Evolutionary conservation across 2,329 filamentous ascomycete species (phyloP).

Genomic region (Colletotrichum sp.): DNA sequence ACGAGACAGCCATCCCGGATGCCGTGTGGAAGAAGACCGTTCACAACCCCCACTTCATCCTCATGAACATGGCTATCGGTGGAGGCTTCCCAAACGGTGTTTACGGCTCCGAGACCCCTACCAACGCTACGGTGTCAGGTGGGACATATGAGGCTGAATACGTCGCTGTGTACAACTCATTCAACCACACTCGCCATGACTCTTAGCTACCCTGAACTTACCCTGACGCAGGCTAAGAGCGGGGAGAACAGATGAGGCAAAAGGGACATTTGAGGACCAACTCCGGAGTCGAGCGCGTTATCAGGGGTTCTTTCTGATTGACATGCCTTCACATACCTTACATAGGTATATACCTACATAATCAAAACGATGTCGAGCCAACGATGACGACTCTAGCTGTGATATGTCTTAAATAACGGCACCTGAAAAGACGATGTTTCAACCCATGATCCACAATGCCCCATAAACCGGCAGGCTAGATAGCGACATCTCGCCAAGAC

Average conservation of each 20-base stretch:
- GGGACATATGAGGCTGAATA: slow-evolving; percentile 39
- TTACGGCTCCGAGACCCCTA: slow-evolving; percentile 34
- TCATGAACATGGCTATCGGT: slow-evolving; percentile 44
- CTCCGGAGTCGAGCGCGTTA: no score
- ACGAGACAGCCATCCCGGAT: neutral
- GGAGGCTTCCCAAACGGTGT: slow-evolving; percentile 38
- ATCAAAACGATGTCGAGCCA: no score
- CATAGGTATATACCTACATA: no score
- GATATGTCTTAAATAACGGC: no score
- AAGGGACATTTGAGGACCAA: neutral
- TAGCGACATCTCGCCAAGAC: no score
- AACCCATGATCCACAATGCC: neutral
- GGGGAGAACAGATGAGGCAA: fast-evolving
- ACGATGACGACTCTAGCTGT: no score
- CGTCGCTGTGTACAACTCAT: slow-evolving; percentile 35
- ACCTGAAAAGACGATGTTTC: no score
- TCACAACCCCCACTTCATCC: slow-evolving; percentile 33
- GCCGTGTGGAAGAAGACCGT: slow-evolving; percentile 32
- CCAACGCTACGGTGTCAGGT: slow-evolving; percentile 33
- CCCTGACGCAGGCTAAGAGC: fast-evolving
- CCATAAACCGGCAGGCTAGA: neutral
- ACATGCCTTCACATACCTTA: no score
- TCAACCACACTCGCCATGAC: neutral
- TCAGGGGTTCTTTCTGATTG: no score
- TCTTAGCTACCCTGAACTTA: neutral